Base-by-base conservation (phyloP, 306 rosid species). In the Cucumis sativus region DNA sequence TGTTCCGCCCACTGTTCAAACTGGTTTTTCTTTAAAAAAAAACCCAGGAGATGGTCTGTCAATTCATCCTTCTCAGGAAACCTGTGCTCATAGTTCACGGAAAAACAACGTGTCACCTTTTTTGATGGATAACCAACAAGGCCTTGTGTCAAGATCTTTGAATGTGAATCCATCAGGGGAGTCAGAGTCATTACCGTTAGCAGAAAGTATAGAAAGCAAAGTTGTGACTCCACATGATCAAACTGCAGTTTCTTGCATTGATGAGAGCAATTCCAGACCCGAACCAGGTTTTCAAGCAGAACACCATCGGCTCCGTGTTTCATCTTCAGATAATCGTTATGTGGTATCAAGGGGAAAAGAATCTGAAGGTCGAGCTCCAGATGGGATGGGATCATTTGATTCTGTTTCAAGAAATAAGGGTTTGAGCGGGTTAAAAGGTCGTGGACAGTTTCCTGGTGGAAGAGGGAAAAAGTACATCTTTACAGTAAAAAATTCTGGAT, bases 401-500 rank as follows among this genome's bases (percentile, higher is more conserved):
- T 75, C 84, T 47, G 82, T 79, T 76, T 77, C 86, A 20, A 87
- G 76, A 83, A 95, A 88, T 76, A 89, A 55, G 54, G 88, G 80
- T 78, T 77, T 82, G 30, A 61, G 80, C 59, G 89, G 92, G 81
- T 80, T 86, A 41, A 88, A 74, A 83, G 79, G 81, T 41, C 87
- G 85, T 21, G 84, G 80, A 39, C 84, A 85, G 39, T 76, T 76
- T 75, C 74, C 90, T 78, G 90, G 90, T 77, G 83, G 90, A 80
- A 90, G 93, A 80, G 97, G 97, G 61, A 92, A 86, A 82, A 88
- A 86, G 68, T 87, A 79, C 83, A 81, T 86, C 25, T 85, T 89
- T 75, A 72, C 92, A 15, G 91, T 84, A 35, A 94, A 92, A 84
- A 79, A 75, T 88, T 68, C 98, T 80, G 88, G 92, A 78, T 57